Conservation (phyloP, 768 basidiomycete genomes). For the Lactarius indigo region DNA sequence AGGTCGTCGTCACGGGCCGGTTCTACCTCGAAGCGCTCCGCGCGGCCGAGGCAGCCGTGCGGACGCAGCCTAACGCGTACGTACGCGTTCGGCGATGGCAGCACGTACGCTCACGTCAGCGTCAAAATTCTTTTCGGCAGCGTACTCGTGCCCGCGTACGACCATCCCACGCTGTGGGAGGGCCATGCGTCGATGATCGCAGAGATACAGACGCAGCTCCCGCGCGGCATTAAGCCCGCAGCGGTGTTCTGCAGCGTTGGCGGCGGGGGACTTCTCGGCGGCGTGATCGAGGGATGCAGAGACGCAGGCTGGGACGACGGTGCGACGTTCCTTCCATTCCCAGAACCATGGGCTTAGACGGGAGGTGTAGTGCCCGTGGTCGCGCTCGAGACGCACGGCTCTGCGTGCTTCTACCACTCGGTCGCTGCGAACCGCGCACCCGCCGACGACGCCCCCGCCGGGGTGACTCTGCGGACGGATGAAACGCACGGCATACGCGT, state of each 20-base stretch:
- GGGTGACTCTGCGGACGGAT: slow-evolving; percentile 42
- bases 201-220: slow-evolving; percentile 58
- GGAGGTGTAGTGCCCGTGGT: slow-evolving; percentile 53
- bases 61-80: slow-evolving; percentile 49
- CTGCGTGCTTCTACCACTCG: slow-evolving; percentile 72
- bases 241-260: slow-evolving; percentile 79
- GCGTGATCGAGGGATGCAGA: slow-evolving; percentile 65
- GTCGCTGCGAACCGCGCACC: slow-evolving; percentile 50
- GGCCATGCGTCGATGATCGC: slow-evolving; percentile 72
- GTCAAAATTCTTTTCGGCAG: slow-evolving; percentile 33
- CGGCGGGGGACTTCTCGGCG: slow-evolving; percentile 68
- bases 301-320: slow-evolving; percentile 66
- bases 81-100: slow-evolving; percentile 28
- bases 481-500: slow-evolving; percentile 45
- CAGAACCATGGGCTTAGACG: neutral
- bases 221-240: slow-evolving; percentile 45
- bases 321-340: slow-evolving; percentile 29
- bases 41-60: slow-evolving; percentile 46
- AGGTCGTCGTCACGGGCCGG: slow-evolving; percentile 54
- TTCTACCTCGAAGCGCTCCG: slow-evolving; percentile 56
- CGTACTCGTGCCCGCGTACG: slow-evolving; percentile 68
- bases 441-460: slow-evolving; percentile 38
- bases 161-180: slow-evolving; percentile 65
- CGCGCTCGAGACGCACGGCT: slow-evolving; percentile 66
- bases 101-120: neutral